Percentiles rank a stretch among this genome's conserved stretches.
Evolutionary conservation across 768 basidiomycete genomes (phyloP).

Genomic region (Filobasidium floriforme): DNA sequence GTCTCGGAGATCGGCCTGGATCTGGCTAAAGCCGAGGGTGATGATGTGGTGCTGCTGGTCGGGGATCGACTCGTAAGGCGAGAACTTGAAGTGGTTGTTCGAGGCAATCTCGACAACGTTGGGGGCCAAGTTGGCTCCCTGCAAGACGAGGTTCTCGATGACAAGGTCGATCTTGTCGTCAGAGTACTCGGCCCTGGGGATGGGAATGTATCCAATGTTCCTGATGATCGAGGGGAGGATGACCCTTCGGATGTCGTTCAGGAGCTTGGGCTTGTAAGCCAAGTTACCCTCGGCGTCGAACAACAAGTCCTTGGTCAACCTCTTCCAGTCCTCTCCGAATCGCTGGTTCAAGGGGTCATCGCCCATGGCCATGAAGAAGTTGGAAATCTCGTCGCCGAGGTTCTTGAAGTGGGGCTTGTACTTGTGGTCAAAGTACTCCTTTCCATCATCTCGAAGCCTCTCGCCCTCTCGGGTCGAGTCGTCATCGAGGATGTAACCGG

Average conservation of each 20-base stretch:
- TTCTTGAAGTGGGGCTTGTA: conserved; percentile 73
- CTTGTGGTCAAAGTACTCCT: conserved; percentile 66
- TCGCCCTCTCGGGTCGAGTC: conserved; percentile 60
- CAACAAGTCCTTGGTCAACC: conserved; percentile 73
- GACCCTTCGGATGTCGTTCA: conserved; percentile 77
- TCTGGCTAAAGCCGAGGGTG: conserved; percentile 67
- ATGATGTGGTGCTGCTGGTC: conserved; percentile 67
- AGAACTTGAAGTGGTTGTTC: conserved; percentile 75
- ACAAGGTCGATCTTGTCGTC: conserved; percentile 79
- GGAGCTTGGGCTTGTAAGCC: conserved; percentile 74
- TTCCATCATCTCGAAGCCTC: conserved; percentile 62
- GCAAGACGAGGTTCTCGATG: conserved; percentile 83
- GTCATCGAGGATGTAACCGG: conserved; percentile 78
- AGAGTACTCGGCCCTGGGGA: conserved; percentile 89
- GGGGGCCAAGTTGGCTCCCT: conserved; percentile 83
- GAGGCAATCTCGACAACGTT: conserved; percentile 55
- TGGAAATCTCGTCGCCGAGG: conserved; percentile 60
- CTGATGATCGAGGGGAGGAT: conserved; percentile 73
- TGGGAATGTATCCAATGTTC: conserved; percentile 53
- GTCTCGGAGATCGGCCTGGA: conserved; percentile 89
- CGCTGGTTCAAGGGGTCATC: conserved; percentile 74
- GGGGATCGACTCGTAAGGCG: conserved; percentile 57
- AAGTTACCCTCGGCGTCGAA: conserved; percentile 62
- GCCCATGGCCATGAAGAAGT: conserved; percentile 78
- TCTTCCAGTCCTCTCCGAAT: conserved; percentile 69